Evolutionary conservation across 2,329 filamentous ascomycete species (phyloP), one percentile per base, ranked within the genome.

Genomic region (Rutstroemia sp.): DNA sequence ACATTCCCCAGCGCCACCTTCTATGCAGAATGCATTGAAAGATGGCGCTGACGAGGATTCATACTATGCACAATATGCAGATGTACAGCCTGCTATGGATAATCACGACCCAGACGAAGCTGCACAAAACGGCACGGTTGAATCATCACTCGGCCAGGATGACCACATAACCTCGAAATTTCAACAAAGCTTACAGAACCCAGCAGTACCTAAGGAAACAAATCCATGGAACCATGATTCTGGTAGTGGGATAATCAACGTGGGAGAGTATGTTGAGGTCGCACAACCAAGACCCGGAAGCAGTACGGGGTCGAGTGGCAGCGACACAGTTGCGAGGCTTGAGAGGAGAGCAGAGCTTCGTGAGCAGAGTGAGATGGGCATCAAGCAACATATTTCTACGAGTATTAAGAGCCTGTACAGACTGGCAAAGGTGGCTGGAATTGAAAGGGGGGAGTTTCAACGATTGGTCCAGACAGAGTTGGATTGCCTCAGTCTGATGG

Each of bases 11-110:
- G 84, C 80, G 12, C 85, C 86, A 19, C 39, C 37, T 12, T 12
- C 49, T n/a, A 48, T 46, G 25, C 48, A 53, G 19, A 48, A 25
- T 16, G 25, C 7, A 27, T 23, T 49, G 51, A 25, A 49, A 51
- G 61, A 58, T 39, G 60, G 71, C 9, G 73, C 75, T 7, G 75
- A 76, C 19, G 88, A 92, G 60, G 81, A 86, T 48, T 83, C 83
- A 45, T 92, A 92, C 70, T 92, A 83, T 69, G 82, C 86, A 17
- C 83, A 86, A 67, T 92, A 94, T 69, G 84, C 87, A 64, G 76
- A 81, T 60, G 87, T 92, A 8, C 88, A 92, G 68, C 87, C 88
- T 2, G 88, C 88, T 34, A 83, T 92, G 76, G 89, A 92, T 70
- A 83, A 82, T 56, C 84, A 92, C 68, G 88, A 92, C 62, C 88